Conservation (phyloP, 2,329 filamentous ascomycete species). For the Xylariomycetidae sp. region DNA sequence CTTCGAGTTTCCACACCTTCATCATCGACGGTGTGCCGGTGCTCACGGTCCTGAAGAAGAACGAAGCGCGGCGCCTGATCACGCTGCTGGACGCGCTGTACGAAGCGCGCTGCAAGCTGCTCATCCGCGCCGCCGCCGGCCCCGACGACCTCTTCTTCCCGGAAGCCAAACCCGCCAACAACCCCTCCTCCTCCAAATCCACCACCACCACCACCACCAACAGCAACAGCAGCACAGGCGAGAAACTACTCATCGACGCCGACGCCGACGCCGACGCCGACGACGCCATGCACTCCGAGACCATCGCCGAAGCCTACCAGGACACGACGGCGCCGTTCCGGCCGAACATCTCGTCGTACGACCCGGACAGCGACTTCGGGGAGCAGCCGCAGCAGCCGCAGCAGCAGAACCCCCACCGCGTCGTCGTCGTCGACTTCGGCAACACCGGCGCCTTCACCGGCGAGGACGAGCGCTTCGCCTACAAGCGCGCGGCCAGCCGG, state of each 20-base stretch:
- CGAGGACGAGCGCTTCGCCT: slow-evolving; percentile 76
- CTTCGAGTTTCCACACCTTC: slow-evolving; percentile 73
- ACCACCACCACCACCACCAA: slow-evolving; percentile 28
- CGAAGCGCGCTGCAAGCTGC: slow-evolving; percentile 71
- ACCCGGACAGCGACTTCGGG: slow-evolving; percentile 54
- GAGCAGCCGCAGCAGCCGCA: slow-evolving; percentile 14
- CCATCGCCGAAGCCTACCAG: slow-evolving; percentile 69
- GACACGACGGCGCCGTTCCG: slow-evolving; percentile 71
- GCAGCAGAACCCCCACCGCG: slow-evolving; percentile 26
- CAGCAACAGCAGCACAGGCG: too few relatives aligned
- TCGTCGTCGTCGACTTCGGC: slow-evolving; percentile 71
- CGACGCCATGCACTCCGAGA: slow-evolving; percentile 59
- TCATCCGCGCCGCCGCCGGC: slow-evolving; percentile 59
- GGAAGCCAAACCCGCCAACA: slow-evolving; percentile 35
- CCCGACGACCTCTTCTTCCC: slow-evolving; percentile 78
- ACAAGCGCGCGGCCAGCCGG: slow-evolving; percentile 69
- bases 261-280: too few relatives aligned
- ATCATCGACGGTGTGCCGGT: slow-evolving; percentile 66
- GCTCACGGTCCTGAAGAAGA: slow-evolving; percentile 63
- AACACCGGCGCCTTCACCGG: slow-evolving; percentile 66
- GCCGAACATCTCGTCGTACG: slow-evolving; percentile 69
- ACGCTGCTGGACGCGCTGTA: slow-evolving; percentile 76
- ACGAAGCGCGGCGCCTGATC: slow-evolving; percentile 75
- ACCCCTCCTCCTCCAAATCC: slow-evolving; percentile 8
- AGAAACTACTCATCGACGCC: slow-evolving; percentile 9